A percentile compares a stretch with the other conserved stretches of the same genome.
These are phyloP conservation scores for Jimgerdemannia lactiflua DNA, from an alignment of 192 early-diverging fungal species.

Conservation along the genomic window DNA sequence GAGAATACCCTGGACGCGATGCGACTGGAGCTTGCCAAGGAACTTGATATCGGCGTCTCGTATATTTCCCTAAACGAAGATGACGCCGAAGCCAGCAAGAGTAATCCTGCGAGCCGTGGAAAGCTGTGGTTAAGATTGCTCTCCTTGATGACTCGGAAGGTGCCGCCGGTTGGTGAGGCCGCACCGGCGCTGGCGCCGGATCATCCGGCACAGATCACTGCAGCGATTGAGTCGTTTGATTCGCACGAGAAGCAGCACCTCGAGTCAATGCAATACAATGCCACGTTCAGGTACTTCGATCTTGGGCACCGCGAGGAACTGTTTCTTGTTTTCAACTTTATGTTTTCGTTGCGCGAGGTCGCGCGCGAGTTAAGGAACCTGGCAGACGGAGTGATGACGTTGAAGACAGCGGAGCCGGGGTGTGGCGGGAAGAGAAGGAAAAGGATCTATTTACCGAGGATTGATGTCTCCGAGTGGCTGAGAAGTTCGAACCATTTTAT, in stretches of 20 bases:
- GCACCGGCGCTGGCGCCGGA: neutral
- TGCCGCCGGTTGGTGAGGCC: neutral
- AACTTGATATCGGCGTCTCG: slow-evolving; percentile 15
- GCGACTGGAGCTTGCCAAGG: slow-evolving; percentile 9
- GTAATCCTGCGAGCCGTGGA: no score
- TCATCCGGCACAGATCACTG: neutral
- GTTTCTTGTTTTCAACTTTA: slow-evolving; percentile 49
- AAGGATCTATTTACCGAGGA: slow-evolving; percentile 23
- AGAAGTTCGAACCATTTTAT: slow-evolving; percentile 17
- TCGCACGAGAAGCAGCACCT: slow-evolving; percentile 20
- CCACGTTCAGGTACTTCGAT: slow-evolving; percentile 6
- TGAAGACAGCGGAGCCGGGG: neutral
- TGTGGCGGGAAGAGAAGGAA: slow-evolving; percentile 6
- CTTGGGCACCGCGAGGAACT: slow-evolving; percentile 40
- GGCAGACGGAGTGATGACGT: neutral
- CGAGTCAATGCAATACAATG: neutral
- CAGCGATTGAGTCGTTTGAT: slow-evolving; percentile 19
- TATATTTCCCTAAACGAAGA: neutral
- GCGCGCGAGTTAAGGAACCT: slow-evolving; percentile 33
- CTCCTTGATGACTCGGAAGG: no score
- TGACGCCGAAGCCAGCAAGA: neutral
- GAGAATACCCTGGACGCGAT: slow-evolving; percentile 18
- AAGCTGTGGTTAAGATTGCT: no score
- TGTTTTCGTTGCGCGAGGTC: slow-evolving; percentile 48
- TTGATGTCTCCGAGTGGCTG: slow-evolving; percentile 20